Evolutionary conservation across 2,329 filamentous ascomycete genomes (phyloP).

Genomic region (Botrytis medusae): DNA sequence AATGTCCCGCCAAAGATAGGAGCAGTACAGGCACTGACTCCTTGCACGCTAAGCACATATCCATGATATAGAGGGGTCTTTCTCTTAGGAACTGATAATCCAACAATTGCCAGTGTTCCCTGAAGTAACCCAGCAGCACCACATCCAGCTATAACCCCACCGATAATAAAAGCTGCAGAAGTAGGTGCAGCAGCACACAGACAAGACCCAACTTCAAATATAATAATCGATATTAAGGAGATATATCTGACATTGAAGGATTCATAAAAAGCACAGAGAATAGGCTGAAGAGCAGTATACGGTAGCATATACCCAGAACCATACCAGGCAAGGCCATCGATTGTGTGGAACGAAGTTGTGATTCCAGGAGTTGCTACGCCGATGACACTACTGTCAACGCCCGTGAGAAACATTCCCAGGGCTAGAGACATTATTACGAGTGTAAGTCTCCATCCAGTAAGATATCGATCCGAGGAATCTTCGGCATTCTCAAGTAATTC

Average conservation of each 20-base stretch:
- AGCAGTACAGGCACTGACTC: not conserved
- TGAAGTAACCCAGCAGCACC: conserved; percentile 41
- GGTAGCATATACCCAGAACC: conserved; percentile 20
- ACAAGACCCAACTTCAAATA: conserved; percentile 12
- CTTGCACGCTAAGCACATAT: conserved; percentile 22
- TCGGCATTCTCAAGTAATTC: not conserved
- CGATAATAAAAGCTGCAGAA: not conserved
- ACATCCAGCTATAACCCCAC: not conserved
- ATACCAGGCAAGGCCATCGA: conserved; percentile 42
- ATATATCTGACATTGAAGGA: not conserved
- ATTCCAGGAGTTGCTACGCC: conserved; percentile 42
- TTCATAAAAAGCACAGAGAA: not conserved
- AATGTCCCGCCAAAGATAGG: conserved; percentile 45
- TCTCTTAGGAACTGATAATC: conserved; percentile 43
- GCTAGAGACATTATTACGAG: not conserved
- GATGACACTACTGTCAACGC: conserved; percentile 5
- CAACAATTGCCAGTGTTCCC: conserved; percentile 51
- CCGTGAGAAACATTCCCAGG: not conserved
- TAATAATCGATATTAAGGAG: not conserved
- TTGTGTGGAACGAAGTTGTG: conserved; percentile 40
- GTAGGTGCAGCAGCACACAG: conserved; percentile 5
- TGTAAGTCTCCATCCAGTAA: not conserved
- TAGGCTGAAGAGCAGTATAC: not conserved
- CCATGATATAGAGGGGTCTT: conserved; percentile 11
- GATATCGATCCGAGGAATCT: not conserved